Evolutionary conservation across 371 early-diverging fungal genomes (phyloP).

Genomic region (Vavraia culicis): DNA sequence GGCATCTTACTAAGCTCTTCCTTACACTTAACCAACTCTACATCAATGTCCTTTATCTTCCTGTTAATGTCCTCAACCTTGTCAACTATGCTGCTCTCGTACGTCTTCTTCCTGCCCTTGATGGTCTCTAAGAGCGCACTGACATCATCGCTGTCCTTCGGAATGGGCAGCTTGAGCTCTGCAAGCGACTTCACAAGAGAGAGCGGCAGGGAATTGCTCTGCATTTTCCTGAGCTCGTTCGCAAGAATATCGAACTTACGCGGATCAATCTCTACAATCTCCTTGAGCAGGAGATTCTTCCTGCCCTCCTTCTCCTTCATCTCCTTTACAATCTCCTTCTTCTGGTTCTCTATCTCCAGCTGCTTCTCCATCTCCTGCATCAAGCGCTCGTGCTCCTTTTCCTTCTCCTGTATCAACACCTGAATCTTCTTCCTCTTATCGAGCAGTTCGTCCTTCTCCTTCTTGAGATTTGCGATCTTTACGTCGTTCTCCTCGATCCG

Average conservation of each 20-base stretch:
- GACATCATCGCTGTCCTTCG: no score
- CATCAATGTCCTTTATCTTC: no score
- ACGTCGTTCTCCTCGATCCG: conserved; percentile 13
- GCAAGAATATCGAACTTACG: conserved; percentile 29
- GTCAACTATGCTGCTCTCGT: no score
- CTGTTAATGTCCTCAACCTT: no score
- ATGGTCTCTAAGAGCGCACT: no score
- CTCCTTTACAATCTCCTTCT: conserved; percentile 20
- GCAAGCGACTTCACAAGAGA: no score
- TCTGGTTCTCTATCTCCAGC: conserved; percentile 29
- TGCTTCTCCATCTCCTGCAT: conserved; percentile 13
- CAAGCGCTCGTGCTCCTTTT: conserved; percentile 21
- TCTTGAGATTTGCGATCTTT: conserved; percentile 21
- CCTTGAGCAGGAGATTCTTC: conserved; percentile 13
- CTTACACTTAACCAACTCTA: no score
- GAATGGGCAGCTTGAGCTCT: no score
- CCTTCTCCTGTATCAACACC: conserved; percentile 23
- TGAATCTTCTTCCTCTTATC: conserved; percentile 17
- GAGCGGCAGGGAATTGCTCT: no score
- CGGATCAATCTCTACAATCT: conserved; percentile 24
- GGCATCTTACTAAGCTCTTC: no score
- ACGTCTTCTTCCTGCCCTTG: no score
- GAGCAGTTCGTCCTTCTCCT: conserved; percentile 20
- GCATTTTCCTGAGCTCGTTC: no score
- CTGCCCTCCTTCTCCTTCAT: conserved; percentile 19